Conservation (phyloP, 208 protist species). For the Trypanosoma platydactyli region DNA sequence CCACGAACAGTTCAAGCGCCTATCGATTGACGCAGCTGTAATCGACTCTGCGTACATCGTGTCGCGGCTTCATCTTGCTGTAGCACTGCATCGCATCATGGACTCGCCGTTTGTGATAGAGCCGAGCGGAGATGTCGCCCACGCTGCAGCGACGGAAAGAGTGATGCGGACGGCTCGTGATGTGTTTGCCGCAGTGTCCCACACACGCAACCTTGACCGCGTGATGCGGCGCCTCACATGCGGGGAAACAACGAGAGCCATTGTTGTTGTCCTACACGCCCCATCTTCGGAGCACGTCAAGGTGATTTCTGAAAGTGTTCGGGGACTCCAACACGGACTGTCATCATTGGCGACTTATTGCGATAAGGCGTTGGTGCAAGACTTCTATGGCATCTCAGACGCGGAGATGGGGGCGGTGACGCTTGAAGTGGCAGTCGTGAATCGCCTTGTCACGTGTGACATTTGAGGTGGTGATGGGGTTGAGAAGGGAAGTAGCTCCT, state of each 20-base stretch:
- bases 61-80: constrained; percentile 68
- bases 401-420: constrained; percentile 26
- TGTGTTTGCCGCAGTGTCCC: constrained; percentile 63
- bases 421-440: constrained; percentile 62
- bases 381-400: constrained; percentile 25
- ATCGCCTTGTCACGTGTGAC: constrained; percentile 44
- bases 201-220: constrained; percentile 61
- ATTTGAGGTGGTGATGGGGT: constrained; percentile 23
- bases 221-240: constrained; percentile 56
- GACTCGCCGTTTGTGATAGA: constrained; percentile 15
- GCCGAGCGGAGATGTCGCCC: not conserved
- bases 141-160: not conserved
- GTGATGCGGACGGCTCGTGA: constrained; percentile 25
- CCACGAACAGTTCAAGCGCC: constrained; percentile 44
- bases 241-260: constrained; percentile 40
- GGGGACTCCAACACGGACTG: constrained; percentile 18
- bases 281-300: constrained; percentile 7
- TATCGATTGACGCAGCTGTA: constrained; percentile 57
- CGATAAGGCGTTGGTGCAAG: constrained; percentile 14
- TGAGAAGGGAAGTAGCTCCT: not conserved
- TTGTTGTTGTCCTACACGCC: constrained; percentile 42
- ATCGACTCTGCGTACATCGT: constrained; percentile 67
- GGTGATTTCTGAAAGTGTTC: constrained; percentile 7
- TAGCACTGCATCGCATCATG: constrained; percentile 52
- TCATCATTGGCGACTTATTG: constrained; percentile 13